Conservation (phyloP, 192 early-diverging fungal species). For the Radiomyces spectabilis region DNA sequence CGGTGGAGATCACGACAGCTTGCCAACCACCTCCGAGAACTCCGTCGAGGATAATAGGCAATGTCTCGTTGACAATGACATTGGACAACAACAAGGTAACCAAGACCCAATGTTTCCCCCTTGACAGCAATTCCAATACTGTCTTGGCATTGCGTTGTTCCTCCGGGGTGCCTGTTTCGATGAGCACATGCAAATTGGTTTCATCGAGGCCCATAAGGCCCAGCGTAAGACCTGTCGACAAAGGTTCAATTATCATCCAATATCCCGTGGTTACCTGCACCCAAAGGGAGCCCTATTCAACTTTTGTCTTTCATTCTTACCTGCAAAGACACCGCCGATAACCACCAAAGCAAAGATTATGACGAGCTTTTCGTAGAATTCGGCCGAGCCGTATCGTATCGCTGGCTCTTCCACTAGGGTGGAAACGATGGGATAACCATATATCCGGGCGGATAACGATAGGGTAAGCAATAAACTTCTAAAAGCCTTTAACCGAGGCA, state of each 20-base stretch:
- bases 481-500: too few relatives aligned
- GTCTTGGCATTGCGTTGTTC: constrained; percentile 69
- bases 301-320: neutral
- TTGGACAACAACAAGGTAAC: constrained; percentile 90
- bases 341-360: constrained; percentile 8
- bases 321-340: constrained; percentile 18
- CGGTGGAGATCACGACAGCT: constrained; percentile 84
- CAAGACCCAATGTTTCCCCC: constrained; percentile 81
- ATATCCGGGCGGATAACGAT: too few relatives aligned
- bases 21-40: constrained; percentile 70
- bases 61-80: constrained; percentile 91
- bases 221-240: constrained; percentile 23
- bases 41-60: constrained; percentile 79
- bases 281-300: neutral
- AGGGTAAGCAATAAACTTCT: too few relatives aligned
- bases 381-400: too few relatives aligned
- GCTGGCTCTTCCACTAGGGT: too few relatives aligned
- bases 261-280: neutral
- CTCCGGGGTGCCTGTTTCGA: constrained; percentile 61
- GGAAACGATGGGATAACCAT: too few relatives aligned
- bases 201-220: constrained; percentile 66
- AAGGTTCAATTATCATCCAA: neutral
- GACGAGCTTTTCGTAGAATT: constrained; percentile 4
- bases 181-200: constrained; percentile 77
- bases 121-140: constrained; percentile 33